Conservation (phyloP, 176 grass and related monocot genomes). For the Musa acuminata region DNA sequence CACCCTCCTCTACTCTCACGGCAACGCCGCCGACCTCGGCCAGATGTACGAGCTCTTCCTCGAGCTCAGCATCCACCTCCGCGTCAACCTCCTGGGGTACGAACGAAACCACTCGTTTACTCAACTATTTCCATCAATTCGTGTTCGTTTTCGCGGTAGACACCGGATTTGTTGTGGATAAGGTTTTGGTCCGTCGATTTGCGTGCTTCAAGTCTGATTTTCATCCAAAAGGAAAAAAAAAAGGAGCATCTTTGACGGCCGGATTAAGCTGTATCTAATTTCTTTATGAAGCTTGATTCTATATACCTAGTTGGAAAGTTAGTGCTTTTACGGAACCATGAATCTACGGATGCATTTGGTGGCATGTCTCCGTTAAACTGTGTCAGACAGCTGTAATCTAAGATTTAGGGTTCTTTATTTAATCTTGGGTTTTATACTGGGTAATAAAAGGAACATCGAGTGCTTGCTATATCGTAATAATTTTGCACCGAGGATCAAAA, state of each 20-base stretch:
- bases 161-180: neutral
- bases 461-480: too few relatives aligned
- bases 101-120: neutral
- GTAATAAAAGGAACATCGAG: neutral
- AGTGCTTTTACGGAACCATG: neutral
- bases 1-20: conserved; percentile 81
- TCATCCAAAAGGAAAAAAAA: neutral
- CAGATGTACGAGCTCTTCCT: conserved; percentile 92
- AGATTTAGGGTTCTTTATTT: neutral
- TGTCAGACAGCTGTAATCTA: neutral
- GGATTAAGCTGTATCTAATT: neutral
- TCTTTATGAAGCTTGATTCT: neutral
- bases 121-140: neutral
- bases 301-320: neutral
- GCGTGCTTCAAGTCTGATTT: neutral
- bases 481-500: too few relatives aligned
- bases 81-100: conserved; percentile 82
- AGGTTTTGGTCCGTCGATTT: neutral
- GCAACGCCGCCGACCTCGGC: conserved; percentile 83
- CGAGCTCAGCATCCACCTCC: conserved; percentile 82
- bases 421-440: neutral
- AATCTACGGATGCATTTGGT: neutral
- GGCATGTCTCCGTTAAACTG: neutral
- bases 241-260: neutral
- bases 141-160: neutral